Evolutionary conservation across 192 early-diverging fungal species (phyloP).

Genomic region (Umbelopsis isabellina): DNA sequence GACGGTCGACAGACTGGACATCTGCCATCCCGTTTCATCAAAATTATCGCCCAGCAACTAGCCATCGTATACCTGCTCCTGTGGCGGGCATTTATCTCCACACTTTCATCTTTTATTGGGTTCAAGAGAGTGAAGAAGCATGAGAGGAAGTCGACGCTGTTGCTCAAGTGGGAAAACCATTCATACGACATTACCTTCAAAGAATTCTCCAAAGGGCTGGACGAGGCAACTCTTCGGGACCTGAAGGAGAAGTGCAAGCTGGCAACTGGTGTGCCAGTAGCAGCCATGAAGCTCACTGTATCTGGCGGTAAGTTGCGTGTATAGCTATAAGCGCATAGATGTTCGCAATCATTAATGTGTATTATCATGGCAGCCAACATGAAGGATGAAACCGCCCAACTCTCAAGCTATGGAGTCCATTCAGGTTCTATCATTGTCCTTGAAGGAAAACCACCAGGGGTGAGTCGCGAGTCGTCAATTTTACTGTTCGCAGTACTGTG

Average conservation of each 20-base stretch:
- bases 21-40: neutral
- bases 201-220: constrained; percentile 35
- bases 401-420: constrained; percentile 71
- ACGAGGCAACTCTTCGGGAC: constrained; percentile 66
- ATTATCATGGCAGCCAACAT: constrained; percentile 55
- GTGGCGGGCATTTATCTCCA: constrained; percentile 25
- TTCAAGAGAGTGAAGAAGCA: constrained; percentile 22
- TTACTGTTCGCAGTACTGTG: neutral
- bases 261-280: constrained; percentile 75
- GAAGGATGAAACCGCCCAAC: constrained; percentile 74
- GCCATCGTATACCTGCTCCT: constrained; percentile 23
- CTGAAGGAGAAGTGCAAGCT: constrained; percentile 76
- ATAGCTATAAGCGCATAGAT: neutral
- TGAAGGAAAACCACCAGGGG: constrained; percentile 65
- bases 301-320: constrained; percentile 65
- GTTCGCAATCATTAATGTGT: neutral
- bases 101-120: constrained; percentile 26
- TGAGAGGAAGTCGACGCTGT: constrained; percentile 26
- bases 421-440: constrained; percentile 73
- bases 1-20: too few species aligned
- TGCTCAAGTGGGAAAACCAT: constrained; percentile 29
- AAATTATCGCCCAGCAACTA: constrained; percentile 18
- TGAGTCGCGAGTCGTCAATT: constrained; percentile 30
- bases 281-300: constrained; percentile 72
- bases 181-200: constrained; percentile 30